Conservation (phyloP, 2,329 filamentous ascomycete species). For the Metarhizium sp. region DNA sequence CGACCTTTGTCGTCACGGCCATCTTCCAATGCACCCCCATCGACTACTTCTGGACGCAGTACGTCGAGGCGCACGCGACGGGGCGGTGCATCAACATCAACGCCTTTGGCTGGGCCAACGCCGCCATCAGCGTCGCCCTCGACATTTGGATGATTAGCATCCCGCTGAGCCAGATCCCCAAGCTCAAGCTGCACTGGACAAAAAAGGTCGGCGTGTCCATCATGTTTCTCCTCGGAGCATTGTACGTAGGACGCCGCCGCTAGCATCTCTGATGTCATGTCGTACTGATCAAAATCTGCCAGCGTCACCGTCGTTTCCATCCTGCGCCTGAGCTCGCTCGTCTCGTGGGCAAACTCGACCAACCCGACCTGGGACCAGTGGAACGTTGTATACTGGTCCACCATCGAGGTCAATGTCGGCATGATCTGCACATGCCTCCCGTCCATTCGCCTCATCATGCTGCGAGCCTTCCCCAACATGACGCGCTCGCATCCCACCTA, state of each 20-base stretch:
- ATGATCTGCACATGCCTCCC: slow-evolving; percentile 3
- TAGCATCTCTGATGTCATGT: no score
- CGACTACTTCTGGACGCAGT: background rate
- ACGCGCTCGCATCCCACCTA: background rate
- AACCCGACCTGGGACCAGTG: slow-evolving; percentile 5
- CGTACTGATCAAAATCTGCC: no score
- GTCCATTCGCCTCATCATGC: background rate
- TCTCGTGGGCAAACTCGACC: background rate
- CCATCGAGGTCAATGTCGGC: slow-evolving; percentile 5
- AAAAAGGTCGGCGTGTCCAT: slow-evolving; percentile 1
- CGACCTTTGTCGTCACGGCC: background rate
- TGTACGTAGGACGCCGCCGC: background rate
- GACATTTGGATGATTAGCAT: slow-evolving; percentile 3
- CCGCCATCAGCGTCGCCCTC: slow-evolving; percentile 2
- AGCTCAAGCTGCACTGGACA: slow-evolving; percentile 2
- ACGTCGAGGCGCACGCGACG: background rate
- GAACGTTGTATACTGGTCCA: slow-evolving; percentile 3
- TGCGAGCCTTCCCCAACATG: slow-evolving; percentile 1
- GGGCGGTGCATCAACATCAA: slow-evolving; percentile 3
- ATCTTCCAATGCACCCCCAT: slow-evolving; percentile 1
- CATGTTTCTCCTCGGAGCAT: slow-evolving; percentile 3
- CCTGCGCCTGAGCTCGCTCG: slow-evolving; percentile 2
- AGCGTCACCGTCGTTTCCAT: slow-evolving; percentile 4
- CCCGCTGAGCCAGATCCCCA: slow-evolving; percentile 1
- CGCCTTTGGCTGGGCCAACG: slow-evolving; percentile 2